Evolutionary conservation across 345 rosid species (phyloP), one percentile per base, ranked within the genome.

Genomic region (Populus ilicifolia): DNA sequence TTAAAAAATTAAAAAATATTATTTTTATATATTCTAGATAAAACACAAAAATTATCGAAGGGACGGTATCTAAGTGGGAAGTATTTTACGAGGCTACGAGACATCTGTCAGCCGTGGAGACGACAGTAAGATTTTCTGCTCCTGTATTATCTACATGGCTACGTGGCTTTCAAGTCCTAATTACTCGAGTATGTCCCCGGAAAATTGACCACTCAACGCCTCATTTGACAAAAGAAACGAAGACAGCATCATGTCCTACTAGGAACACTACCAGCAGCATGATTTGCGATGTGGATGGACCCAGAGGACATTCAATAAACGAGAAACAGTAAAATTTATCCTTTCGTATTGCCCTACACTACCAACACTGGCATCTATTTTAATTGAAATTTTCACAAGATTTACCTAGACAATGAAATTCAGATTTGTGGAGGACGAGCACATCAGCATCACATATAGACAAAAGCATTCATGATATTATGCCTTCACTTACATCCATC

Each of bases 341-440:
- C 68, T 5, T 65, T 18, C 8, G 23, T 48, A 30, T 25, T 36
- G 43, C n/a, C 74, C 56, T 48, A 8, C 71, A 56, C 44, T 63
- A 7, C 36, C 78, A 17, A 30, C 61, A 72, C 0, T 18, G 14
- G 67, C n/a, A 73, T 27, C 68, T 69, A 56, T 35, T 12, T 54
- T 56, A 5, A 63, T 67, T 46, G 48, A 75, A 29, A 80, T 77
- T 52, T 33, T 75, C 79, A 78, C 48, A 75, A 43, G 50, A 54
- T 30, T 25, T 29, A 0, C 11, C 4, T 6, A 0, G 56, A 48
- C 7, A 20, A 2, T 48, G 23, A 75, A 11, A 8, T 21, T 38
- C 23, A 18, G 18, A 20, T 20, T 20, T 52, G 50, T 63, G 5
- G 35, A 17, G 2, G 21, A 48, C 41, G 70, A 66, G 59, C 79